phyloP scores from a whole-genome alignment of 805 yeast species.

The Novakomyces olei region DNA sequence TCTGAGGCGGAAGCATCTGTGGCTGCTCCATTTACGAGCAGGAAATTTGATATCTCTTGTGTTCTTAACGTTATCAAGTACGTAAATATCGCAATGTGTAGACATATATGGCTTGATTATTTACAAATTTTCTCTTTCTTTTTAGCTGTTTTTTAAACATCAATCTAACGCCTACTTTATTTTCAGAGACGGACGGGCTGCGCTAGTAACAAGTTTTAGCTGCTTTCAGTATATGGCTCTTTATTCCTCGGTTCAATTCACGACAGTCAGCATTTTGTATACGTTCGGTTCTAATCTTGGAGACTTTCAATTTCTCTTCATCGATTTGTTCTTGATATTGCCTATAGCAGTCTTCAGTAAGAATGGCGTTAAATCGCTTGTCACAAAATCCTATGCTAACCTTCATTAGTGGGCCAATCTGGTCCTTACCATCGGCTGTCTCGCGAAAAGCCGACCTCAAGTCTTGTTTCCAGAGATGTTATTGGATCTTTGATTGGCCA shows the following conservation, averaged over 20 bases:
- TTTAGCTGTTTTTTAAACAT: no score
- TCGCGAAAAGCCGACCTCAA: constrained; percentile 75
- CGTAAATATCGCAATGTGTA: no score
- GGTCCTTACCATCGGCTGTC: constrained; percentile 42
- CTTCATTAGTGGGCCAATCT: constrained; percentile 99
- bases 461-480: constrained; percentile 72
- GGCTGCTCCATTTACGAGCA: constrained; percentile 93
- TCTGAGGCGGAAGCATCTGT: constrained; percentile 97
- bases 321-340: constrained; percentile 70
- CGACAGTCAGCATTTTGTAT: constrained; percentile 67
- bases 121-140: no score
- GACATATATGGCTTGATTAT: no score
- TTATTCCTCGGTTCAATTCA: constrained; percentile 88
- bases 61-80: constrained; percentile 73
- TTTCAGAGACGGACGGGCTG: constrained; percentile 91
- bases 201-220: constrained; percentile 82
- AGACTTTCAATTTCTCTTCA: constrained; percentile 86
- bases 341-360: constrained; percentile 86
- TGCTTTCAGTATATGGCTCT: constrained; percentile 96
- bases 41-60: constrained; percentile 76
- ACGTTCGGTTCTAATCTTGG: constrained; percentile 82
- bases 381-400: no score
- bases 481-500: constrained; percentile 64
- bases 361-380: no score
- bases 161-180: no score